Base-by-base conservation (phyloP, 1,139 yeast genomes). In the Suhomyces kunorum region DNA sequence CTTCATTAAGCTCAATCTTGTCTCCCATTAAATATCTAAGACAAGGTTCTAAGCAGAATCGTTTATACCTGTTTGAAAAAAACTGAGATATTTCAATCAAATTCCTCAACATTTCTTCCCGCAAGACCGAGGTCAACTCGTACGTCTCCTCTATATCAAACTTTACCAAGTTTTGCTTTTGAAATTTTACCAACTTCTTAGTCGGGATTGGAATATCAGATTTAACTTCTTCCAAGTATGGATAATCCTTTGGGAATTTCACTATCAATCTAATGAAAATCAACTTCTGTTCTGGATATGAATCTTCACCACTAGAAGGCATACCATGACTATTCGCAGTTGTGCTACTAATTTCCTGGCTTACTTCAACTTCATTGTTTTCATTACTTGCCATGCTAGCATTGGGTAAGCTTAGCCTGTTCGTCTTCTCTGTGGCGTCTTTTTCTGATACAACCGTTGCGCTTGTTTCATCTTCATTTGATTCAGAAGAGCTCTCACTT, bases 11-110 rank as follows among this genome's bases (percentile, higher is more conserved):
- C 20, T 77, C 78, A 3, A 88, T 72, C 41, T 81, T 78, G 48
- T 90, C 98, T 1, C 98, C 98, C 67, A 89, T 69, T 5, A 92
- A 67, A 53, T 72, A 84, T 37, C 96, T 63, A 43, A 92, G 64
- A 50, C 95, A 81, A 0, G 87, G 82, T 54, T 92, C 98, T 20
- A 92, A 66, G 49, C 96, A 87, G 50, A 81, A 88, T 44, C 71
- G 66, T 23, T 80, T 78, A 42, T 68, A 65, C 36, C 72, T 71
- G 26, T 75, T 71, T 0, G 90, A 69, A 51, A 78, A 82, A 42
- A 74, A 76, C 1, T 61, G 61, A 0, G 89, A 69, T 14, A 90
- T 83, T 28, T 76, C 76, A 28, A 67, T 64, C 32, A 90, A 63
- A 22, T 69, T 73, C 3, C 59, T 56, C 16, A 75, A 53, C 58